Conservation (phyloP, 129 eudicot species). For the Ambrosia trifida region DNA sequence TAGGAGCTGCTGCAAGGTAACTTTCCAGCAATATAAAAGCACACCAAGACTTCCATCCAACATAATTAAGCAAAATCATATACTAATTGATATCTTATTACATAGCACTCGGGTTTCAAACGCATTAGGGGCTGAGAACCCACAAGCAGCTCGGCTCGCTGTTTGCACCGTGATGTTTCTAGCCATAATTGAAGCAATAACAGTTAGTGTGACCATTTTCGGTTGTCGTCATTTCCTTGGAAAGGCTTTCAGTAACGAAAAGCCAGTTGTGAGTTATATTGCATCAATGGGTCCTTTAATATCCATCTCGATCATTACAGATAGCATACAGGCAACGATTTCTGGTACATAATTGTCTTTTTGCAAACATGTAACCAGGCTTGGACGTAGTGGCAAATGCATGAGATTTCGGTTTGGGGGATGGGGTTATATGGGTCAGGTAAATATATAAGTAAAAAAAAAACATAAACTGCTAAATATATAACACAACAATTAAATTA, state of each 20-base stretch:
- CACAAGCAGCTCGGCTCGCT: slow-evolving; percentile 55
- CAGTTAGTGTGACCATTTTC: slow-evolving; percentile 35
- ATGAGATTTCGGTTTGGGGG: too few relatives aligned
- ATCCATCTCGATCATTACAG: slow-evolving; percentile 53
- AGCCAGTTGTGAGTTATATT: slow-evolving; percentile 51
- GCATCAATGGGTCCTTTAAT: slow-evolving; percentile 57
- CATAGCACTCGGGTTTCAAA: slow-evolving; percentile 72
- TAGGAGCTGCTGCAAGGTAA: slow-evolving; percentile 66
- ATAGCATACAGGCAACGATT: slow-evolving; percentile 63
- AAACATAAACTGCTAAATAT: too few relatives aligned
- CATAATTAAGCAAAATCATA: not conserved
- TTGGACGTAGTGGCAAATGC: too few relatives aligned
- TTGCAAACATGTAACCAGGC: not conserved
- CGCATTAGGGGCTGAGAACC: slow-evolving; percentile 75
- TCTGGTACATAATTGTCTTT: slow-evolving; percentile 45
- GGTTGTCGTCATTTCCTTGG: slow-evolving; percentile 49
- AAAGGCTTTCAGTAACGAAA: slow-evolving; percentile 51
- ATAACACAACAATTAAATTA: too few relatives aligned
- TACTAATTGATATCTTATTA: not conserved
- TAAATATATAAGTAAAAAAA: too few relatives aligned
- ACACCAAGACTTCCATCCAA: too few relatives aligned
- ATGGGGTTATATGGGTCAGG: too few relatives aligned
- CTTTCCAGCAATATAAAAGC: not conserved
- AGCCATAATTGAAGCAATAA: slow-evolving; percentile 44
- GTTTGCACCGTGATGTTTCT: slow-evolving; percentile 38